Base-by-base conservation (phyloP, 2,329 filamentous ascomycete species). In the Penicillium sp. region DNA sequence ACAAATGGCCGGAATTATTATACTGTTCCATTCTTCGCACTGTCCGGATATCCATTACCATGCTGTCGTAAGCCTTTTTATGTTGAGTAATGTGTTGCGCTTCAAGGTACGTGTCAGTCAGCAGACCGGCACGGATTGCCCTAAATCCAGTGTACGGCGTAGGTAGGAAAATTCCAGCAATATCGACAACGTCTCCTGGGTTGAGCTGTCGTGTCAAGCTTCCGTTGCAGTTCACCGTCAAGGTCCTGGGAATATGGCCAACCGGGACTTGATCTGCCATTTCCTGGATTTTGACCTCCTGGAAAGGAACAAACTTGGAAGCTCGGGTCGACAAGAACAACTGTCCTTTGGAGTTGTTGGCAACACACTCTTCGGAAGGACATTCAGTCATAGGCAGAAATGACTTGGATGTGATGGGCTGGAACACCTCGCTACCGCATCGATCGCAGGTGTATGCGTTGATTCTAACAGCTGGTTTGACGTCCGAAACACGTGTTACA, bases 231-330 rank as follows among this genome's bases (percentile, higher is more conserved):
- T 96, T 84, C 21, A 99, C 79, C 0, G 93, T 97, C 61, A 99
- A 78, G 57, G 91, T 91, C 58, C 94, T 85, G 30, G 94, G 94
- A 65, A 99, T 99, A 71, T 99, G 94, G 51, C 94, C 94, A 62
- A 99, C 95, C 7, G 94, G 94, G 0, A 99, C 94, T 73, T 99
- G 94, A 71, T 99, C 94, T n/a, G 94, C 91, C 85, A 97, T 90
- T 71, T 99, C 94, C 74, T 99, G 94, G 56, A 99, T 91, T 78
- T 97, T 97, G 74, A 97, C 86, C 74, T 99, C 94, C 74, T 99
- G 94, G 79, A 99, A 99, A 3, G 94, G 91, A 67, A 96, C 77
- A 69, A 97, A 99, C 68, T 97, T 99, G 52, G 92, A 97, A 0
- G 93, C 94, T 65, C 94, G 84, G n/a, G 92, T 95, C 0, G 93